Evolutionary conservation across 129 eudicot genomes (phyloP).

Genomic region (Deinandra increscens): DNA sequence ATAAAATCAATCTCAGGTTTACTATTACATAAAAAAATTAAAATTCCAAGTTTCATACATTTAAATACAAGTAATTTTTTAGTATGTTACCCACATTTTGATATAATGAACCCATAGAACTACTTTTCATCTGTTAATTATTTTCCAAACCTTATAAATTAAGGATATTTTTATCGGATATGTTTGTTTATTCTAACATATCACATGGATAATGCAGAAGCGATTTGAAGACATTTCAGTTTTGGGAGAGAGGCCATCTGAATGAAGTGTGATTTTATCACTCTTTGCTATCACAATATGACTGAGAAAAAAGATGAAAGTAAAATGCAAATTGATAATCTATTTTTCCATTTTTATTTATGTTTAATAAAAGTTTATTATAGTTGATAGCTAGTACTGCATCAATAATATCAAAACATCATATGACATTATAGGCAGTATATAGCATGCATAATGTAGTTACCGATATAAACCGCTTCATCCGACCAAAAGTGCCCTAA

Average conservation of each 20-base stretch:
- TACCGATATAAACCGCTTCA: slow-evolving; percentile 15
- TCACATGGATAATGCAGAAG: slow-evolving; percentile 16
- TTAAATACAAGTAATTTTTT: too few species aligned
- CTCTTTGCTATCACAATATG: not conserved
- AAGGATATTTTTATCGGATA: too few species aligned
- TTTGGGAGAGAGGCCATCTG: slow-evolving; percentile 21
- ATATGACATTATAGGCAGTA: not conserved
- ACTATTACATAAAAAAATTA: too few species aligned
- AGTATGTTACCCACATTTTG: too few species aligned
- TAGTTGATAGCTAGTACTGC: not conserved
- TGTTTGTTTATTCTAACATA: not conserved
- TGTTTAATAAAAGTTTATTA: not conserved
- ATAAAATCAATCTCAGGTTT: too few species aligned
- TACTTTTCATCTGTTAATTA: too few species aligned
- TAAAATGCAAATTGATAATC: not conserved
- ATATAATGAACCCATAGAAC: too few species aligned
- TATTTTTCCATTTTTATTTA: not conserved
- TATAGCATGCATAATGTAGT: slow-evolving; percentile 6
- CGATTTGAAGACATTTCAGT: slow-evolving; percentile 29
- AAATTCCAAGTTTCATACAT: too few species aligned
- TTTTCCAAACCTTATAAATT: too few species aligned
- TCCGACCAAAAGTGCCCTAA: slow-evolving; percentile 46
- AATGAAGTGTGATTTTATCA: slow-evolving; percentile 10
- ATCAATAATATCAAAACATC: not conserved
- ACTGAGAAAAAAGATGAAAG: not conserved